Conservation (phyloP, 2,329 filamentous ascomycete genomes). For the Colletotrichum paranaense region DNA sequence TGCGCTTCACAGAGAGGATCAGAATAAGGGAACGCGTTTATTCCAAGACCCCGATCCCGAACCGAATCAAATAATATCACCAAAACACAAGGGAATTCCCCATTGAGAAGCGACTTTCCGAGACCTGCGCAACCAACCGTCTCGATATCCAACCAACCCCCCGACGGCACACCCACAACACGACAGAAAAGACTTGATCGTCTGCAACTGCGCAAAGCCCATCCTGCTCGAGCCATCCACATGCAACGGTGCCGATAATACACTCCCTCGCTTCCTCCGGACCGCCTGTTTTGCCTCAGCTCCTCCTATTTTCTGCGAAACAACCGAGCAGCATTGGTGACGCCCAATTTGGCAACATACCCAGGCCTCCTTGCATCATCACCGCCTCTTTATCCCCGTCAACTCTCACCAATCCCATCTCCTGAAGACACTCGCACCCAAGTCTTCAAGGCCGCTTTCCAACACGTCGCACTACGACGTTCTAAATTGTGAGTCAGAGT, state of each 20-base stretch:
- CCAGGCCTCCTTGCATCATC: constrained; percentile 39
- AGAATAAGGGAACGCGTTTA: constrained; percentile 8
- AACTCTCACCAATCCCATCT: constrained; percentile 32
- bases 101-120: constrained; percentile 31
- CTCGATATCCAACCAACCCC: constrained; percentile 14
- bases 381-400: constrained; percentile 37
- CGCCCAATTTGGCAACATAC: constrained; percentile 46
- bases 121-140: constrained; percentile 37
- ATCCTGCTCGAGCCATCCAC: constrained; percentile 22
- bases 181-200: not conserved
- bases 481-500: constrained; percentile 37
- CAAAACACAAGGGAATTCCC: constrained; percentile 4
- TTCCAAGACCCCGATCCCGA: constrained; percentile 32
- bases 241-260: constrained; percentile 40
- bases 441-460: constrained; percentile 22
- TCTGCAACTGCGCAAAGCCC: constrained; percentile 25
- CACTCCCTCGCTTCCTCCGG: constrained; percentile 38
- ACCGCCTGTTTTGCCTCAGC: constrained; percentile 41
- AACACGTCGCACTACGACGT: constrained; percentile 35
- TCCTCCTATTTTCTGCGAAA: constrained; percentile 43
- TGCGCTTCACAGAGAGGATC: constrained; percentile 13
- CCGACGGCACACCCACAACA: not conserved
- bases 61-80: constrained; percentile 30
- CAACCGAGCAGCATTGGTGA: constrained; percentile 48
- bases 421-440: constrained; percentile 14